Base-by-base conservation (phyloP, 129 eudicot genomes). In the Flaveria sonorensis region DNA sequence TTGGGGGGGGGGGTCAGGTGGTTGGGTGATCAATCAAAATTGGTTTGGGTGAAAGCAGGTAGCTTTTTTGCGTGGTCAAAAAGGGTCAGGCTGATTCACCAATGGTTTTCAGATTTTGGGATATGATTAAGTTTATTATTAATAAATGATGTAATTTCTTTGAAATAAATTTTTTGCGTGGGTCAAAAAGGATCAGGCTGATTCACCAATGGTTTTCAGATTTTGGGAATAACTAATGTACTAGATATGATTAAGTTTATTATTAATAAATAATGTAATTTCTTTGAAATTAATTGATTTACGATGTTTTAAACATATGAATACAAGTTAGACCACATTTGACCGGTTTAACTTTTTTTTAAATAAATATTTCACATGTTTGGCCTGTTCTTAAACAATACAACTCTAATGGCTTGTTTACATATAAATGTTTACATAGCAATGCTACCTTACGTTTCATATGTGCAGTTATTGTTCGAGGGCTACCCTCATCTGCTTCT, bases 401-500 rank as follows among this genome's bases (percentile, higher is more conserved):
- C 66, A 16, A 24, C 40, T 3, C 66, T 11, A 21, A 24, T 23
- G 36, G 66, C n/a, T 15, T 28, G 42, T 28, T 12, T 26, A 12
- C 12, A 24, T 61, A 26, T 61, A 24, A 12, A 61, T 57, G 30
- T 1, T 1, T 61, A n/a, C n/a, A n/a, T n/a, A n/a, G n/a, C n/a
- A n/a, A n/a, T n/a, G 36, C 36, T 30, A 30, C 36, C 36, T 83
- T 61, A 28, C 13, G n/a, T 45, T 67, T 75, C 15, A 40, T 76
- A 15, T 26, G 18, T 74, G 61, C 85, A 91, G 97, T 95, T 64
- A 84, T 95, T 85, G 93, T 95, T 68, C 92, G 99, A 46, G 91
- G 92, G 72, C 99, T 95, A 48, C 97, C 99, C 26, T 86, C 97
- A 65, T 91, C 99, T 77, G 99, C 99, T 55, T 95, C 99, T 50